Conservation (phyloP, 495 filamentous ascomycete genomes). For the Tuber indicum region DNA sequence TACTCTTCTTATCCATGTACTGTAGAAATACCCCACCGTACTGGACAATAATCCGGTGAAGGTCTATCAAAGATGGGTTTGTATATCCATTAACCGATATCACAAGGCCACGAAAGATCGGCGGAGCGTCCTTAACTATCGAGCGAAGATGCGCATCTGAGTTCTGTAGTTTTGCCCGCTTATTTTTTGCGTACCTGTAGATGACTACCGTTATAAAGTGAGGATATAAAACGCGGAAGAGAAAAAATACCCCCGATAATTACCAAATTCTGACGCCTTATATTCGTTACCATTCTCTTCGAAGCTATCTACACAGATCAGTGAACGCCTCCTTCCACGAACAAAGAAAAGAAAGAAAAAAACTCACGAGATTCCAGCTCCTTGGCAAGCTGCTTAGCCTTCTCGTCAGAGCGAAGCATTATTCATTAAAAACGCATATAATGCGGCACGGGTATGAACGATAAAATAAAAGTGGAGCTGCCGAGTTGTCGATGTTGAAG, state of each 20-base stretch:
- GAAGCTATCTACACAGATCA: conserved; percentile 15
- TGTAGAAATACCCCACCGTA: conserved; percentile 91
- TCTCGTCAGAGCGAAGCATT: conserved; percentile 12
- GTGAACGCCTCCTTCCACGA: conserved; percentile 40
- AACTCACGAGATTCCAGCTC: conserved; percentile 41
- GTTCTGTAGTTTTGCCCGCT: conserved; percentile 94
- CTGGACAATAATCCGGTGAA: conserved; percentile 76
- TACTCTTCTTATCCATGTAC: conserved; percentile 89
- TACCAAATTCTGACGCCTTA: conserved; percentile 75
- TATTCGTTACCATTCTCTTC: conserved; percentile 87
- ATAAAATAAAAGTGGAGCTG: neutral
- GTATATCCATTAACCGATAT: conserved; percentile 92
- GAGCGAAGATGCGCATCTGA: conserved; percentile 73
- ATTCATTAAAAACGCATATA: neutral
- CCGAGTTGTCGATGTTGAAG: neutral
- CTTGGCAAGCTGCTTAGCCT: conserved; percentile 22
- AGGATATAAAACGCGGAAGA: neutral
- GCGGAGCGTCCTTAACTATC: conserved; percentile 55
- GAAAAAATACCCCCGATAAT: conserved; percentile 56
- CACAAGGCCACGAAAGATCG: conserved; percentile 82
- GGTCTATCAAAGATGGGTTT: conserved; percentile 77
- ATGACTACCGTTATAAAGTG: neutral
- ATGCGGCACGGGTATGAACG: too few species aligned
- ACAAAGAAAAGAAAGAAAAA: conserved; percentile 8
- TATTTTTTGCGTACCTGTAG: conserved; percentile 69